Base-by-base conservation (phyloP, 306 rosid species). In the Quercus gilva region DNA sequence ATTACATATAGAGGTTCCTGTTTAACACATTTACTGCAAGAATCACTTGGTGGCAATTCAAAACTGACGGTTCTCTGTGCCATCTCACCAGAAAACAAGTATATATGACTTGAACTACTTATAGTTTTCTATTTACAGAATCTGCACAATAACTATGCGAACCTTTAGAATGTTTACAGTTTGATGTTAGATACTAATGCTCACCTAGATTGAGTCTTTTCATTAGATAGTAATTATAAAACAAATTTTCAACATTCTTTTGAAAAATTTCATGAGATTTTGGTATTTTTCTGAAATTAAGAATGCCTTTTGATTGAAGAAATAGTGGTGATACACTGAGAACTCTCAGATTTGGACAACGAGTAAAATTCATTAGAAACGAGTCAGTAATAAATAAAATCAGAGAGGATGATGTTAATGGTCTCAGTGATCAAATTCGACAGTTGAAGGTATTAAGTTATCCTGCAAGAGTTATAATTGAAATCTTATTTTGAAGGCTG, bases 371-470 rank as follows among this genome's bases (percentile, higher is more conserved):
- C 76, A 72, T 91, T 57, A 85, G 82, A 87, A 96, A 93, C 53
- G 85, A 91, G 49, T 93, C 99, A 31, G 89, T 91, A 61, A 87
- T 93, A 85, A 95, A 93, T 84, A 94, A 89, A 84, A 93, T 95
- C 69, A 91, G 88, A 64, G 99, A 93, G 82, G 94, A 91, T 72
- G 97, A 88, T 19, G 97, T 84, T 23, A 91, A 93, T 87, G 96
- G 88, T 79, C 81, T 96, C 80, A 91, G 96, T 81, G 99, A 96
- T 86, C 96, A 91, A 88, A 93, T 96, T 74, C 94, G 99, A 79
- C 88, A 85, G 77, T 67, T 96, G 80, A 96, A 96, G 97, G 99
- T 95, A 87, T 33, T 4, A 56, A 74, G 12, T 57, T 69, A 73
- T 65, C 43, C 76, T 60, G 64, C 26, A 13, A 20, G 59, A 72